Evolutionary conservation across 352 stramenopile genomes (phyloP).

Genomic region (Globisporangium alternatum): DNA sequence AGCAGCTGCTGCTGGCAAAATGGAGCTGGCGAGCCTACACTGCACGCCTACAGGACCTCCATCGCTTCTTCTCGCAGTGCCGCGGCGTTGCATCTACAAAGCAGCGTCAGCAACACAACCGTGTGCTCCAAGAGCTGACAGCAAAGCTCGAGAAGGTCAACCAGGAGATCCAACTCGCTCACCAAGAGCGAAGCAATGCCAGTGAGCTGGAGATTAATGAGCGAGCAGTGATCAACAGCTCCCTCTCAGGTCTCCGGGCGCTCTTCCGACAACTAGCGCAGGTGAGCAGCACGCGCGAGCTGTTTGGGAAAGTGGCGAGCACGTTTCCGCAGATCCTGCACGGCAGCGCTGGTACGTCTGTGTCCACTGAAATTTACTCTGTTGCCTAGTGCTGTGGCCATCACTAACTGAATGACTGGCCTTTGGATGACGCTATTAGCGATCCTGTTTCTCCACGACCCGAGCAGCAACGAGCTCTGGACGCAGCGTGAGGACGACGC

Average conservation of each 20-base stretch:
- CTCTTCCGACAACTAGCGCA: slow-evolving; percentile 44
- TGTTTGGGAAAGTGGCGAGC: slow-evolving; percentile 39
- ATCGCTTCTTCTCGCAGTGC: slow-evolving; percentile 33
- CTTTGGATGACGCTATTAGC: slow-evolving; percentile 16
- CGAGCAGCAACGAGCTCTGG: slow-evolving; percentile 64
- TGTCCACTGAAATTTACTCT: neutral
- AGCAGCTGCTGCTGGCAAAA: slow-evolving; percentile 27
- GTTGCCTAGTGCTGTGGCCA: no score
- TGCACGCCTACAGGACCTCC: slow-evolving; percentile 26
- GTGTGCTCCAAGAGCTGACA: neutral
- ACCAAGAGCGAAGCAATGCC: neutral
- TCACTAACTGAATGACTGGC: neutral
- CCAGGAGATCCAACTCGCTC: neutral
- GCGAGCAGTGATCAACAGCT: slow-evolving; percentile 12
- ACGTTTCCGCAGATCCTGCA: slow-evolving; percentile 41
- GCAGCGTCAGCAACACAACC: neutral
- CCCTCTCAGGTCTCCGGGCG: slow-evolving; percentile 31
- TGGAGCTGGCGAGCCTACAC: slow-evolving; percentile 58
- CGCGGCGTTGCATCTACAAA: slow-evolving; percentile 3
- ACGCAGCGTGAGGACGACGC: slow-evolving; percentile 45
- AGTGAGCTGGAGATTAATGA: neutral
- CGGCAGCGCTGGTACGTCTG: slow-evolving; percentile 30
- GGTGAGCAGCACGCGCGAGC: slow-evolving; percentile 29
- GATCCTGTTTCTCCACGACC: slow-evolving; percentile 61
- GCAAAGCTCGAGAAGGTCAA: neutral